A percentile compares a stretch with the other conserved stretches of the same genome.
Evolutionary conservation across 129 eudicot species (phyloP).

Genomic region (Silybum marianum): DNA sequence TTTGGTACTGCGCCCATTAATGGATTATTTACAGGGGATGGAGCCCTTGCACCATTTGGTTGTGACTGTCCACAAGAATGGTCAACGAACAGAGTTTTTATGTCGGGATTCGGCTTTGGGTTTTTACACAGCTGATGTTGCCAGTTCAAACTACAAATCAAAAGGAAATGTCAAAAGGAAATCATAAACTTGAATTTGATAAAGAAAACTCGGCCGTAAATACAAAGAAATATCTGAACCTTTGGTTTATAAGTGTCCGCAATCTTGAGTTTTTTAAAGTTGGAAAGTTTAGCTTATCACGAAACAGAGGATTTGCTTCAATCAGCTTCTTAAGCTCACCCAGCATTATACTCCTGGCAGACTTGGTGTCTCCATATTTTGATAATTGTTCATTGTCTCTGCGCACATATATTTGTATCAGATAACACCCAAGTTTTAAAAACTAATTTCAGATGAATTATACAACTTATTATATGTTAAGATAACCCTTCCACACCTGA

Average conservation of each 20-base stretch:
- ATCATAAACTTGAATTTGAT: conserved; percentile 10
- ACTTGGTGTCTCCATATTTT: conserved; percentile 61
- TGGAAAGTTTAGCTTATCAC: conserved; percentile 69
- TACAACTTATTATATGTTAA: background rate
- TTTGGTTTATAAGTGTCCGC: conserved; percentile 76
- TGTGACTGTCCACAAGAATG: conserved; percentile 92
- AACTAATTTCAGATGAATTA: background rate
- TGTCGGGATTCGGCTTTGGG: conserved; percentile 89
- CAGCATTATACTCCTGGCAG: conserved; percentile 72
- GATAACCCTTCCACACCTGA: conserved; percentile 40
- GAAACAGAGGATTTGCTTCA: conserved; percentile 60
- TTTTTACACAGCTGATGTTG: conserved; percentile 91
- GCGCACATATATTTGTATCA: conserved; percentile 15
- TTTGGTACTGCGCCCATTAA: conserved; percentile 77
- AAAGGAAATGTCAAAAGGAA: conserved; percentile 14
- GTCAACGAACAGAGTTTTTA: conserved; percentile 80
- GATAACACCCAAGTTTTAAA: conserved; percentile 14
- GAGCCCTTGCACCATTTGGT: conserved; percentile 88
- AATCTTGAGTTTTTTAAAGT: conserved; percentile 64
- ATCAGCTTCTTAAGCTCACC: conserved; percentile 60
- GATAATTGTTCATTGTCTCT: conserved; percentile 68
- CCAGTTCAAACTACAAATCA: conserved; percentile 72
- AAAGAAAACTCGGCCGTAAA: background rate
- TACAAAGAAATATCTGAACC: conserved; percentile 40
- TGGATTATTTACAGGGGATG: conserved; percentile 80